Percentiles rank a stretch among this genome's conserved stretches.
phyloP scores from a whole-genome alignment of 2,329 filamentous ascomycete species.

The Fusarium nisikadoi region DNA sequence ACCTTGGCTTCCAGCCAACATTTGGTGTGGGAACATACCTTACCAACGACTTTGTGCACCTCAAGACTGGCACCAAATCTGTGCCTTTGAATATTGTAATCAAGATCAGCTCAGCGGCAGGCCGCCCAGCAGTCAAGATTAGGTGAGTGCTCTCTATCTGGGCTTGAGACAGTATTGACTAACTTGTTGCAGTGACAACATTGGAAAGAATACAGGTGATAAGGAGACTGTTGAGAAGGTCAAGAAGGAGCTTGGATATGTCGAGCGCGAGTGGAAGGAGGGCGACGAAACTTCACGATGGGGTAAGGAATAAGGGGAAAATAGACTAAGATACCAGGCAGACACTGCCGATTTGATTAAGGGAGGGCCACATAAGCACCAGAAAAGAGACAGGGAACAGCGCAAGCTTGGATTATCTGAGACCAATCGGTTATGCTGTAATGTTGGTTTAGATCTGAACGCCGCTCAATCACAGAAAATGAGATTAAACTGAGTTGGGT shows the following conservation, averaged over 20 bases:
- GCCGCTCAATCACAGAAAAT: background rate
- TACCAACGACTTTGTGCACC: conserved; percentile 90
- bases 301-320: conserved; percentile 61
- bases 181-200: conserved; percentile 70
- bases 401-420: background rate
- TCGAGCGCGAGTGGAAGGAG: conserved; percentile 83
- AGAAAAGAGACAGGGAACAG: background rate
- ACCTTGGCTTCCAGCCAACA: conserved; percentile 81
- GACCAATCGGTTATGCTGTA: background rate
- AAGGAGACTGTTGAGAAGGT: conserved; percentile 80
- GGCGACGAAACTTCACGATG: conserved; percentile 88
- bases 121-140: conserved; percentile 89
- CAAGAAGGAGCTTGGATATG: conserved; percentile 86
- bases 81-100: conserved; percentile 97
- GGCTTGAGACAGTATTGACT: background rate
- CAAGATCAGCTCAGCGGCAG: conserved; percentile 87
- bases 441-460: background rate
- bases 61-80: conserved; percentile 81
- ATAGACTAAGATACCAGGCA: conserved; percentile 31
- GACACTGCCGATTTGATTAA: background rate
- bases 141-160: conserved; percentile 54
- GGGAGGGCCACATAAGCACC: background rate
- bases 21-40: conserved; percentile 97
- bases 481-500: background rate
- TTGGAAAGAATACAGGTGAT: conserved; percentile 94